Percentiles rank a stretch among this genome's conserved stretches.
phyloP scores from a whole-genome alignment of 352 stramenopile genomes.

The Pythium monospermum region DNA sequence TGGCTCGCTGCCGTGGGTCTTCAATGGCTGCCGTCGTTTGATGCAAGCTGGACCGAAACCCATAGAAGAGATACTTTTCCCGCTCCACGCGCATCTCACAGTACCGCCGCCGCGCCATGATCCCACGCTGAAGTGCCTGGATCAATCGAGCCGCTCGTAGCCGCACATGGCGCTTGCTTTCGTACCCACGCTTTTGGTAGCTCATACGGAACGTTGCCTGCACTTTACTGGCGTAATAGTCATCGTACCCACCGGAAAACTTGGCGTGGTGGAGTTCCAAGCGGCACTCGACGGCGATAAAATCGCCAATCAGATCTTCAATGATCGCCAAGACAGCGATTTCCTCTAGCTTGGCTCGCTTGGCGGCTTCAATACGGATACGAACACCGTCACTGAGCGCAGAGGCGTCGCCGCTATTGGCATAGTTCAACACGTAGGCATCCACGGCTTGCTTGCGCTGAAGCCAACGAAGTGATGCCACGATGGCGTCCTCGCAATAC shows the following conservation, averaged over 20 bases:
- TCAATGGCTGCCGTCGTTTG: slow-evolving; percentile 31
- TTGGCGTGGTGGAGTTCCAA: slow-evolving; percentile 51
- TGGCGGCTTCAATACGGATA: slow-evolving; percentile 28
- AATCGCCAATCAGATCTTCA: slow-evolving; percentile 52
- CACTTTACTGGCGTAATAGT: slow-evolving; percentile 67
- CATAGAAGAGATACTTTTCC: slow-evolving; percentile 58
- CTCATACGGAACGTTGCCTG: slow-evolving; percentile 72
- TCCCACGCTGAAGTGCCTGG: slow-evolving; percentile 62
- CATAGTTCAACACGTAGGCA: slow-evolving; percentile 33
- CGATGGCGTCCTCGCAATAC: slow-evolving; percentile 34
- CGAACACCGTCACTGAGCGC: slow-evolving; percentile 20
- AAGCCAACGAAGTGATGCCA: slow-evolving; percentile 31
- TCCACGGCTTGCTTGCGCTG: slow-evolving; percentile 45
- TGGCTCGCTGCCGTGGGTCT: slow-evolving; percentile 34
- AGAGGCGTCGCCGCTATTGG: slow-evolving; percentile 18
- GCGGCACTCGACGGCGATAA: slow-evolving; percentile 53
- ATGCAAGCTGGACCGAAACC: slow-evolving; percentile 59
- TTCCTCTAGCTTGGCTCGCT: slow-evolving; percentile 35
- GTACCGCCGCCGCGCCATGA: slow-evolving; percentile 48
- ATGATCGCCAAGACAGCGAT: slow-evolving; percentile 45
- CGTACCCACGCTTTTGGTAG: slow-evolving; percentile 49
- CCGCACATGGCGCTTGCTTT: slow-evolving; percentile 34
- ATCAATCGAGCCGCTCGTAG: slow-evolving; percentile 51
- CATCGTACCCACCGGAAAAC: slow-evolving; percentile 48
- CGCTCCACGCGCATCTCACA: slow-evolving; percentile 51